These are phyloP conservation scores for Fraxinus anomala DNA, from an alignment of 257 asterid genomes.

Conservation along the genomic window DNA sequence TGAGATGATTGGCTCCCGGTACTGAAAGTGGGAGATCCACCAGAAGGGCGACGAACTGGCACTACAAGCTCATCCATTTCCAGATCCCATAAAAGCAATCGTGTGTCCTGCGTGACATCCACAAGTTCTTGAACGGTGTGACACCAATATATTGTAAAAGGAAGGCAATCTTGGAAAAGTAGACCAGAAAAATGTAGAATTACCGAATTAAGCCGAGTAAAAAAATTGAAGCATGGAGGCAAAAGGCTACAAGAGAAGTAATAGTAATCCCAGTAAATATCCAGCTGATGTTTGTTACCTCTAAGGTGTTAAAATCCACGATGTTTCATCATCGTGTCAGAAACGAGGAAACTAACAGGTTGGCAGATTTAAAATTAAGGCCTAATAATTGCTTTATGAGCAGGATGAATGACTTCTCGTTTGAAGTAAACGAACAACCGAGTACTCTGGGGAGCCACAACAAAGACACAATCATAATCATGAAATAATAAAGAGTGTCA, in stretches of 20 bases:
- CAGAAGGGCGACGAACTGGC: constrained; percentile 92
- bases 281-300: background rate
- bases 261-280: constrained; percentile 2
- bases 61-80: constrained; percentile 98
- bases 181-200: constrained; percentile 2
- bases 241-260: background rate
- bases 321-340: background rate
- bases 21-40: constrained; percentile 92
- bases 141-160: background rate
- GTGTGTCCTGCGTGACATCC: constrained; percentile 67
- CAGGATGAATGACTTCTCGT: background rate
- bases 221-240: background rate
- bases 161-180: too few relatives aligned
- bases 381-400: background rate
- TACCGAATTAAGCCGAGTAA: background rate
- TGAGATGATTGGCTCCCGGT: constrained; percentile 93
- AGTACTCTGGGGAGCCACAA: background rate
- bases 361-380: background rate
- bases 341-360: background rate
- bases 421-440: background rate
- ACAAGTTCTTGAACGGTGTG: background rate
- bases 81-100: constrained; percentile 92
- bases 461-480: background rate
- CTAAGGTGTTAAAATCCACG: background rate
- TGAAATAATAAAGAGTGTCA: background rate